Percentiles rank a stretch among this genome's conserved stretches.
These are phyloP conservation scores for Zygotorulaspora chibaensis DNA, from an alignment of 805 yeast species.

Conservation along the genomic window DNA sequence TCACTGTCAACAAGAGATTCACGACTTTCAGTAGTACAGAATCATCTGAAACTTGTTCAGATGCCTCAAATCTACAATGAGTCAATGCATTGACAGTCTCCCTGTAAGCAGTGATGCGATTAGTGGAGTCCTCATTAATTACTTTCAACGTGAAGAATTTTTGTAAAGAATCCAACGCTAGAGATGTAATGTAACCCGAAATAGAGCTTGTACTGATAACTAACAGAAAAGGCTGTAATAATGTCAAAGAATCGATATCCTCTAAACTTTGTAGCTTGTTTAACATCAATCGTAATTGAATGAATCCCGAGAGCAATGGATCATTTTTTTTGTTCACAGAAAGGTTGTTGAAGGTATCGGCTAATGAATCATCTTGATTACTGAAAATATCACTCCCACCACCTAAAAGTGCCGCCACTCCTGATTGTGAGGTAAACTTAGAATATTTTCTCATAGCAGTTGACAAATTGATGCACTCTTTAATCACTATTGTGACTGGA, in stretches of 20 bases:
- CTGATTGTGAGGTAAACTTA: conserved; percentile 57
- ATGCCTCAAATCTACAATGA: conserved; percentile 93
- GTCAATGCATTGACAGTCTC: conserved; percentile 58
- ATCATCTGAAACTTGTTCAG: conserved; percentile 89
- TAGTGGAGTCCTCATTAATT: conserved; percentile 50
- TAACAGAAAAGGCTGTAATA: conserved; percentile 81
- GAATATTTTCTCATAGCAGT: conserved; percentile 87
- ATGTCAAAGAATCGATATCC: conserved; percentile 63
- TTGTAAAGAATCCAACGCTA: conserved; percentile 71
- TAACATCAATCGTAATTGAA: conserved; percentile 70
- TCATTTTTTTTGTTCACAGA: conserved; percentile 34
- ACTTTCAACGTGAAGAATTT: conserved; percentile 70
- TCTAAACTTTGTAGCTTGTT: conserved; percentile 49
- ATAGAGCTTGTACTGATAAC: conserved; percentile 81
- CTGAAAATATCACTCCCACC: conserved; percentile 53
- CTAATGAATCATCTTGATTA: conserved; percentile 40
- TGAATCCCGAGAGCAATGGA: conserved; percentile 72
- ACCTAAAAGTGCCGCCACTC: conserved; percentile 82
- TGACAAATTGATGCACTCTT: conserved; percentile 81
- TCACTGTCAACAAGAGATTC: conserved; percentile 61
- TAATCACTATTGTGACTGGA: conserved; percentile 75
- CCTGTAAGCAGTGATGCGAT: conserved; percentile 56
- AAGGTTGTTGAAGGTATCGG: conserved; percentile 34
- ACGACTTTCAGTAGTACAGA: conserved; percentile 82
- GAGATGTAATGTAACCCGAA: conserved; percentile 77